Conservation (phyloP, 768 basidiomycete genomes). For the Lactifluus rugatus region DNA sequence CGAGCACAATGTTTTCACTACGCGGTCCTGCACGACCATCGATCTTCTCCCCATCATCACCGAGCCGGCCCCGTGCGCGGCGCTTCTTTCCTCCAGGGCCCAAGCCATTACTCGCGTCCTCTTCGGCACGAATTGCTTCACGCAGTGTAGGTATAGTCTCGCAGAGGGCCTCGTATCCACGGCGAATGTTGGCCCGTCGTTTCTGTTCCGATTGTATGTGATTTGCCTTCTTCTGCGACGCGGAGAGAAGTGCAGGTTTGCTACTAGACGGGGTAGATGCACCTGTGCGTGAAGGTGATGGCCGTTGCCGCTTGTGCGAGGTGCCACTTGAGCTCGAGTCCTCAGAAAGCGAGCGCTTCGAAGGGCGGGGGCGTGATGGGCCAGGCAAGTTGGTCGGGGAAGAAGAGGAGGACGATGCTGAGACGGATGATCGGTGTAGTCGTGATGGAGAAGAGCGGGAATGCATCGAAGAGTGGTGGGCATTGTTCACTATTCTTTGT, state of each 20-base stretch:
- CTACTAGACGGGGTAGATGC: constrained; percentile 15
- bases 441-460: background rate
- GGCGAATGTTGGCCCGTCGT: constrained; percentile 80
- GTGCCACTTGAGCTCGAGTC: constrained; percentile 6
- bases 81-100: constrained; percentile 26
- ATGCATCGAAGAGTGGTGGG: background rate
- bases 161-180: constrained; percentile 84
- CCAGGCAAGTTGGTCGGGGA: constrained; percentile 5
- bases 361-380: constrained; percentile 10
- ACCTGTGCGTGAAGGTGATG: constrained; percentile 12
- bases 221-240: constrained; percentile 85
- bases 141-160: constrained; percentile 71
- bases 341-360: constrained; percentile 17
- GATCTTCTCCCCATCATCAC: constrained; percentile 47
- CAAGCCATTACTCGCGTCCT: constrained; percentile 40
- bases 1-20: constrained; percentile 83
- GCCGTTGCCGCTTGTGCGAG: constrained; percentile 11
- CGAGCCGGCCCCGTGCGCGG: constrained; percentile 23
- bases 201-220: constrained; percentile 95
- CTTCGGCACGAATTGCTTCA: constrained; percentile 73
- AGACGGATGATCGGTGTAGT: constrained; percentile 13
- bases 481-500: constrained; percentile 1
- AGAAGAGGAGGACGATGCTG: constrained; percentile 13
- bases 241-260: constrained; percentile 48
- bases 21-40: constrained; percentile 85